Base-by-base conservation (phyloP, 495 filamentous ascomycete genomes). In the Aspergillus hancockii region DNA sequence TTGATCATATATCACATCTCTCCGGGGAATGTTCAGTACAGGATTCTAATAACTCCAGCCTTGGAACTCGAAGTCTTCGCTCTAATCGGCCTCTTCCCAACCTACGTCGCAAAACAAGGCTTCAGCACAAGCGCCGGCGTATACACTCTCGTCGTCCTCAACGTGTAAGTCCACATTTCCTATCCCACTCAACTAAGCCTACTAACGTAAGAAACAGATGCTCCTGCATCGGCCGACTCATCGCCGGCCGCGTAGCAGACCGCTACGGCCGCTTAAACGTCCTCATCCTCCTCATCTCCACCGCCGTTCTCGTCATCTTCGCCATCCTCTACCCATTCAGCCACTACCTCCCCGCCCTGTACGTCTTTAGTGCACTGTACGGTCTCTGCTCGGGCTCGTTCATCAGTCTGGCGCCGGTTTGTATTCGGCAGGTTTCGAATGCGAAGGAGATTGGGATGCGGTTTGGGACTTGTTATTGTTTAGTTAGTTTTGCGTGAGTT, bases 201-300 rank as follows among this genome's bases (percentile, higher is more conserved):
- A 7, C 14, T 34, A 16, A 18, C 4, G 3, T 6, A 5, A 38
- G 3, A 16, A 41, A 21, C 43, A 77, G 71, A 19, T 66, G 59
- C 53, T 75, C 70, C 40, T 71, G 66, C 8, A 30, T 89, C 38
- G 90, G 90, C 8, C 83, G 90, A 31, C 85, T 91, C 34, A 59
- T 90, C 0, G 88, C 89, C 6, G 89, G 88, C 19, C 79, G 83
- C 52, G 60, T 89, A 19, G 89, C 85, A 19, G 90, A 94, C 67
- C 82, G 79, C 51, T 65, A 89, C 51, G 90, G 90, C 0, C 83
- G 88, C 14, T 88, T 85, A 73, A 93, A 93, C 70, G 79, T 71
- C 0, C 68, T 73, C 32, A 64, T 66, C 6, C 40, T 60, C 0
- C 66, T 76, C 0, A 71, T 88, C 8, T 40, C 70, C 14, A 57